Evolutionary conservation across 306 rosid species (phyloP).

Genomic region (Begonia peltatifolia): DNA sequence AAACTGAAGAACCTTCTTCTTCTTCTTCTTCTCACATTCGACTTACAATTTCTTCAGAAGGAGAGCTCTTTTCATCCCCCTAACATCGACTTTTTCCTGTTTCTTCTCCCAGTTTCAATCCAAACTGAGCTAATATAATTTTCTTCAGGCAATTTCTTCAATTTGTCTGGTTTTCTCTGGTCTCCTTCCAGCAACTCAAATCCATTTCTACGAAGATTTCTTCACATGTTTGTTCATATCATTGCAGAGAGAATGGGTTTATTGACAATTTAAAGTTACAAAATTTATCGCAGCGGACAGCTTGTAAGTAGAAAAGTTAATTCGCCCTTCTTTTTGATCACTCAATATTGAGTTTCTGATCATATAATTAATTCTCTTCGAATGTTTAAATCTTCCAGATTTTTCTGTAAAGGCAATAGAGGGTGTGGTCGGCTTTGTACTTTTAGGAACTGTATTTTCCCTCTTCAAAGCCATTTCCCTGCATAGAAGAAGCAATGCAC

Average conservation of each 20-base stretch:
- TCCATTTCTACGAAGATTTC: not conserved
- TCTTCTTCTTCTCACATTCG: too few species aligned
- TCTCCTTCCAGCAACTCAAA: too few species aligned
- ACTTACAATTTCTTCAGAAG: too few species aligned
- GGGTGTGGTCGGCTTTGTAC: slow-evolving; percentile 34
- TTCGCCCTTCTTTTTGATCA: not conserved
- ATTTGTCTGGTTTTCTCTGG: too few species aligned
- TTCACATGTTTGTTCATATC: not conserved
- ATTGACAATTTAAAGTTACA: slow-evolving; percentile 30
- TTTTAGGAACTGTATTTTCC: slow-evolving; percentile 53
- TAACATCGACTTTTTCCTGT: too few species aligned
- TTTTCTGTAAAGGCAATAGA: slow-evolving; percentile 51
- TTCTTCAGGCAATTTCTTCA: too few species aligned
- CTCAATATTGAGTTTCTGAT: slow-evolving; percentile 2
- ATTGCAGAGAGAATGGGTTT: slow-evolving; percentile 54
- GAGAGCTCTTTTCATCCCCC: too few species aligned
- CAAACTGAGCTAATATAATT: too few species aligned
- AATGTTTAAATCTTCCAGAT: slow-evolving; percentile 31
- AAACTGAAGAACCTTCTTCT: not conserved
- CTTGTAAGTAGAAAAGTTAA: slow-evolving; percentile 40
- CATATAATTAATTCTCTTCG: slow-evolving; percentile 1
- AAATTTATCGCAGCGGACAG: slow-evolving; percentile 31
- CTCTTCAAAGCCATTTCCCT: slow-evolving; percentile 46
- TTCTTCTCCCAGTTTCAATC: too few species aligned
- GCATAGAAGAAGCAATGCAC: slow-evolving; percentile 22